phyloP scores from a whole-genome alignment of 192 early-diverging fungal species.

The Backusella sp. region DNA sequence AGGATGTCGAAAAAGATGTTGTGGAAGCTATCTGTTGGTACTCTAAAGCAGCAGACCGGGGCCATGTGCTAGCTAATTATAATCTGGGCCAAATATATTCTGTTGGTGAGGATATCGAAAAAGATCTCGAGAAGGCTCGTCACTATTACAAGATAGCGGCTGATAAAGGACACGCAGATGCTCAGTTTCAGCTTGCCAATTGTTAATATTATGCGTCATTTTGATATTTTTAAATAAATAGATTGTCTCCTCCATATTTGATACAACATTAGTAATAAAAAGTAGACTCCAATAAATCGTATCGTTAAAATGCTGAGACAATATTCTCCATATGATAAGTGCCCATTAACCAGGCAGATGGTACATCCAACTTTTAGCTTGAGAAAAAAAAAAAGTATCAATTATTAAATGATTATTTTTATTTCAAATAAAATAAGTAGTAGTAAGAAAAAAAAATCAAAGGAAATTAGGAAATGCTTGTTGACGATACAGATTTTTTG shows the following conservation, averaged over 20 bases:
- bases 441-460: neutral
- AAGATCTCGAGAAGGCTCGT: neutral
- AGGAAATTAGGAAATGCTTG: neutral
- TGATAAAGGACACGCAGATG: neutral
- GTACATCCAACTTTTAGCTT: neutral
- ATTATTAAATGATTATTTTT: neutral
- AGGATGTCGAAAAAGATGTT: neutral
- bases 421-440: neutral
- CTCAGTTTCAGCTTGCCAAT: too few relatives aligned
- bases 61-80: neutral
- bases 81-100: neutral
- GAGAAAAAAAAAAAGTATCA: too few relatives aligned
- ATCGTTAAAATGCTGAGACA: neutral
- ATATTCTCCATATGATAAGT: neutral
- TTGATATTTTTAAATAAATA: neutral
- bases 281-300: neutral
- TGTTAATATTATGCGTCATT: neutral
- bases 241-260: neutral
- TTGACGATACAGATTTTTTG: slow-evolving; percentile 8
- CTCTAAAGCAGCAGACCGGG: neutral
- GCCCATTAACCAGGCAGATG: neutral
- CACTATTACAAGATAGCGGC: neutral
- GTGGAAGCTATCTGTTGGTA: too few relatives aligned
- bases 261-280: neutral
- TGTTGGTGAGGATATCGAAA: neutral